Evolutionary conservation across 345 rosid species (phyloP).

Genomic region (Gossypium bickii): DNA sequence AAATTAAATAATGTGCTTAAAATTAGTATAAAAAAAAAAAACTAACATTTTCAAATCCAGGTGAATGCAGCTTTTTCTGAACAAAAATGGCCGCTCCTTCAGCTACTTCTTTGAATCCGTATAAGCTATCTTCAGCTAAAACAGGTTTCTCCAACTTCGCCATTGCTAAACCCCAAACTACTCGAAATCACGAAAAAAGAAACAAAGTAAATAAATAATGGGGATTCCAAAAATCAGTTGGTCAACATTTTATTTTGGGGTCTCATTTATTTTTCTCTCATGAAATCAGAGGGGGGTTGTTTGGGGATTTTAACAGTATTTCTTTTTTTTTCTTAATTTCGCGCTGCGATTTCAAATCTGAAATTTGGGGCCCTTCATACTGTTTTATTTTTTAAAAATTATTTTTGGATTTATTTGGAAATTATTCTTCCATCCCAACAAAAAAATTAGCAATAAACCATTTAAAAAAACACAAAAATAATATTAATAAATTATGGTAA

Average conservation of each 20-base stretch:
- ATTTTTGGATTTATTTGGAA: no score
- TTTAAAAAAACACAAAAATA: no score
- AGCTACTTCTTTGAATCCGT: background rate
- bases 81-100: background rate
- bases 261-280: no score
- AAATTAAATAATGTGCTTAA: background rate
- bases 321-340: no score
- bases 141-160: constrained; percentile 7
- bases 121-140: background rate
- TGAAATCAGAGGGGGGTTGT: no score
- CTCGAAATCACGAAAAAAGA: background rate
- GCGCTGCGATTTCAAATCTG: no score
- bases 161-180: background rate
- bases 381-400: no score
- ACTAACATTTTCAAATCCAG: background rate
- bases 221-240: background rate
- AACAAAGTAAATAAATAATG: background rate
- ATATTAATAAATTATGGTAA: no score
- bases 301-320: no score
- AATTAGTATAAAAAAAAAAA: background rate
- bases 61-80: background rate
- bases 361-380: no score
- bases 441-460: no score
- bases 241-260: background rate
- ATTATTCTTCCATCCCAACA: no score